phyloP scores from a whole-genome alignment of 345 rosid genomes.

The Schrenkiella parvula region DNA sequence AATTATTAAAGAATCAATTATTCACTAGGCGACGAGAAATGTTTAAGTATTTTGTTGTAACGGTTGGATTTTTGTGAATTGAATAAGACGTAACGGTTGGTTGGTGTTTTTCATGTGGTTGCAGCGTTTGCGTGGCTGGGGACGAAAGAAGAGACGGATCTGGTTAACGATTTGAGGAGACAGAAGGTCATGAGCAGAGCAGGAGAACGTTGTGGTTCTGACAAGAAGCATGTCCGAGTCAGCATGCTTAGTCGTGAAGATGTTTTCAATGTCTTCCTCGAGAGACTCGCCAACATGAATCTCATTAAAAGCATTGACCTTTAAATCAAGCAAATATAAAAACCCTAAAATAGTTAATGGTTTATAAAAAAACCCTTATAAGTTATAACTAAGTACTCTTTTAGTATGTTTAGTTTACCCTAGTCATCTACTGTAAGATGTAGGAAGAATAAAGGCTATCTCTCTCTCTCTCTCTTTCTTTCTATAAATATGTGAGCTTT shows the following conservation, averaged over 20 bases:
- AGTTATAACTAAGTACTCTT: background rate
- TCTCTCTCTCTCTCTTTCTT: too few relatives aligned
- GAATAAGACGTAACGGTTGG: constrained; percentile 18
- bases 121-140: constrained; percentile 87
- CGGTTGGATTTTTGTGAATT: constrained; percentile 4
- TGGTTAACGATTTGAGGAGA: constrained; percentile 41
- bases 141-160: constrained; percentile 49
- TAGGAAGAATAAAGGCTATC: background rate
- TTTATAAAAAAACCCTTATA: background rate
- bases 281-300: constrained; percentile 53
- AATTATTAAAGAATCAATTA: too few relatives aligned
- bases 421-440: background rate
- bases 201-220: constrained; percentile 59
- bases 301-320: constrained; percentile 19
- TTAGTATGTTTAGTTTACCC: background rate
- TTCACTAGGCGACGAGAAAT: background rate
- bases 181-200: constrained; percentile 51
- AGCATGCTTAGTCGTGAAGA: constrained; percentile 71
- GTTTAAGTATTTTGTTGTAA: background rate
- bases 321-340: background rate
- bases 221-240: constrained; percentile 45
- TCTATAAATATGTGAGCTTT: background rate
- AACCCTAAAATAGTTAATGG: background rate
- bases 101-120: background rate
- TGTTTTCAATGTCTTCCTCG: constrained; percentile 50